Conservation (phyloP, 1,284 basidiomycete genomes). For the Ceratobasidium sp. region DNA sequence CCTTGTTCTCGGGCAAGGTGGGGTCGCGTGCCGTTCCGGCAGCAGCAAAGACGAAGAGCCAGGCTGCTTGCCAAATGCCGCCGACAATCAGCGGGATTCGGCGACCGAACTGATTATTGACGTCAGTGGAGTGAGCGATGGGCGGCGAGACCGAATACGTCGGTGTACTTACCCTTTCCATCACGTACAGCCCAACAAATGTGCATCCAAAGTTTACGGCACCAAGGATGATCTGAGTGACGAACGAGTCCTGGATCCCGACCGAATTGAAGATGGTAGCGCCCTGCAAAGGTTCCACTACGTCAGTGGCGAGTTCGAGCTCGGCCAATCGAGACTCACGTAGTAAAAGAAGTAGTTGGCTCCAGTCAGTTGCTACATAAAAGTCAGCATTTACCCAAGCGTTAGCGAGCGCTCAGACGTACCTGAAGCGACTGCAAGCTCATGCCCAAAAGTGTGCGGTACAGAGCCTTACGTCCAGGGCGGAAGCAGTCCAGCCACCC, state of each 20-base stretch:
- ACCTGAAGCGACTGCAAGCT: constrained; percentile 74
- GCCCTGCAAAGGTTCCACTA: not conserved
- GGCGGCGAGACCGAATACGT: not conserved
- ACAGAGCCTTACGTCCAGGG: constrained; percentile 67
- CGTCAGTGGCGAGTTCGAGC: not conserved
- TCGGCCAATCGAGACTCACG: constrained; percentile 61
- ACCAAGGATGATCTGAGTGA: constrained; percentile 80
- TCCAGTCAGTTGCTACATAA: constrained; percentile 73
- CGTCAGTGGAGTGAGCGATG: constrained; percentile 6
- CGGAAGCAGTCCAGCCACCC: constrained; percentile 69
- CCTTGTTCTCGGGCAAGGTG: constrained; percentile 56
- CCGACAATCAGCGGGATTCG: constrained; percentile 74
- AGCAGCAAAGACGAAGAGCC: constrained; percentile 83
- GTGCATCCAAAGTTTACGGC: constrained; percentile 79
- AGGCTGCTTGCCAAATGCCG: constrained; percentile 78
- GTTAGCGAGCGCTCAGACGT: not conserved
- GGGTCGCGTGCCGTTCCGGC: constrained; percentile 79
- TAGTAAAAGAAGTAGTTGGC: constrained; percentile 74
- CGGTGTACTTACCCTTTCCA: constrained; percentile 67
- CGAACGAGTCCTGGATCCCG: constrained; percentile 74
- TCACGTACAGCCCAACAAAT: constrained; percentile 76
- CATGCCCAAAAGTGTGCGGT: constrained; percentile 77
- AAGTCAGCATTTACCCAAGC: not conserved
- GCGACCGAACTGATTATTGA: constrained; percentile 66
- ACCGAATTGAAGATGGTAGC: constrained; percentile 67